phyloP scores from a whole-genome alignment of 768 basidiomycete species.

The Hebeloma cylindrosporum region DNA sequence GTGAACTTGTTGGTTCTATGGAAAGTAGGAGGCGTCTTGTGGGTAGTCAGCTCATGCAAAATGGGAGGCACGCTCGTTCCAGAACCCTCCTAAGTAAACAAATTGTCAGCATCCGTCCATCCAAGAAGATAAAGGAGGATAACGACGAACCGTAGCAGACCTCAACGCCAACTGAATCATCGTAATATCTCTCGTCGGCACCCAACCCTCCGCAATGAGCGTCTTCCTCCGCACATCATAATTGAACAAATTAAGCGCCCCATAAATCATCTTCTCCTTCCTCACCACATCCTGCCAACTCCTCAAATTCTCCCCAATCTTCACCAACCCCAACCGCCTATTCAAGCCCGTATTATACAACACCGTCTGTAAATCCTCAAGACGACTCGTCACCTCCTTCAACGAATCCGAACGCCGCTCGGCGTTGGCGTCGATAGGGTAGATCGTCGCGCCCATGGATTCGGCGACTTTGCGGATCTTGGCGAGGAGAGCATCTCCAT shows the following conservation, averaged over 20 bases:
- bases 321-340: conserved; percentile 78
- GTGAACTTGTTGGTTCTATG: conserved; percentile 95
- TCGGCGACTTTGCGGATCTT: conserved; percentile 99
- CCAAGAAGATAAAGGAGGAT: background rate
- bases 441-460: conserved; percentile 97
- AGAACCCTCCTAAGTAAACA: conserved; percentile 84
- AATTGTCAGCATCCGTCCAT: too few species aligned
- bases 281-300: conserved; percentile 93
- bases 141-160: conserved; percentile 71
- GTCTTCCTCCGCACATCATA: conserved; percentile 95
- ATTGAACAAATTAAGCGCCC: conserved; percentile 93
- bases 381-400: conserved; percentile 80
- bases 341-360: conserved; percentile 87
- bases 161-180: conserved; percentile 84
- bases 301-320: conserved; percentile 79
- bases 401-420: conserved; percentile 91
- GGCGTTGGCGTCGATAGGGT: conserved; percentile 92
- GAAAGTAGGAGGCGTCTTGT: conserved; percentile 94
- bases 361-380: conserved; percentile 89
- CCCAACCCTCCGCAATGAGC: conserved; percentile 96
- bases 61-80: conserved; percentile 93
- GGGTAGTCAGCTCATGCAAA: conserved; percentile 84
- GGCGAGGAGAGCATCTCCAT: conserved; percentile 86
- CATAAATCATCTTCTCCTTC: conserved; percentile 95
- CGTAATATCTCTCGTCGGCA: conserved; percentile 88